These are phyloP conservation scores for Colletotrichum sp. DNA, from an alignment of 2,329 filamentous ascomycete genomes.

Conservation along the genomic window DNA sequence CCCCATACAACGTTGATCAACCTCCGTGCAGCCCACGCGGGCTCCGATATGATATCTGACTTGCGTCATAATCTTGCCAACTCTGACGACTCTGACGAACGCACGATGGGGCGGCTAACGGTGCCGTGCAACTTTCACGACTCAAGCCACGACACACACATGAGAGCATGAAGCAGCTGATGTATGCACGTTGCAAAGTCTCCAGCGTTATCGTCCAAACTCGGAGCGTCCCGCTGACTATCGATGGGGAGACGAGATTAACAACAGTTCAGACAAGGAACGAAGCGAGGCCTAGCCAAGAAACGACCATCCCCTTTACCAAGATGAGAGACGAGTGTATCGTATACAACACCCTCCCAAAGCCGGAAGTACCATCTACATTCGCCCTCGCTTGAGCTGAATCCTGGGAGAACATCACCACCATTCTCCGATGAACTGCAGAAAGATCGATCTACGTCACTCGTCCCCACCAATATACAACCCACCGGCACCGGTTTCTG, in stretches of 20 bases:
- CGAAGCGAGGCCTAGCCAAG: not conserved
- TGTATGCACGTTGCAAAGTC: not conserved
- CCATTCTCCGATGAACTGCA: not conserved
- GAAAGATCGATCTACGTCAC: constrained; percentile 9
- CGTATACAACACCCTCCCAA: not conserved
- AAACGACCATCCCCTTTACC: not conserved
- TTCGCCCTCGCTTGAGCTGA: not conserved
- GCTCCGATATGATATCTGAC: constrained; percentile 5
- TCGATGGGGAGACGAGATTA: not conserved
- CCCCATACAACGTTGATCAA: not conserved
- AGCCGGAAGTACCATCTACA: constrained; percentile 11
- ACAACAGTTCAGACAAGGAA: not conserved
- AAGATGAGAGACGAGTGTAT: not conserved
- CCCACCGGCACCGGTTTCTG: not conserved
- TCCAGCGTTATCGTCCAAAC: not conserved
- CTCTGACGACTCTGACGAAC: not conserved
- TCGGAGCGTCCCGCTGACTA: not conserved
- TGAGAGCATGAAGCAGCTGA: not conserved
- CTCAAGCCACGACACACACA: not conserved
- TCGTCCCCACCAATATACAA: not conserved
- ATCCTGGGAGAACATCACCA: not conserved
- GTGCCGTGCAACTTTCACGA: not conserved
- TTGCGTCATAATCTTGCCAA: constrained; percentile 9
- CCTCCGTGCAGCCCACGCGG: not conserved
- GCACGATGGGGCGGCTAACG: not conserved